phyloP scores from a whole-genome alignment of 108 stramenopile genomes.

The Stephanodiscus triporus region DNA sequence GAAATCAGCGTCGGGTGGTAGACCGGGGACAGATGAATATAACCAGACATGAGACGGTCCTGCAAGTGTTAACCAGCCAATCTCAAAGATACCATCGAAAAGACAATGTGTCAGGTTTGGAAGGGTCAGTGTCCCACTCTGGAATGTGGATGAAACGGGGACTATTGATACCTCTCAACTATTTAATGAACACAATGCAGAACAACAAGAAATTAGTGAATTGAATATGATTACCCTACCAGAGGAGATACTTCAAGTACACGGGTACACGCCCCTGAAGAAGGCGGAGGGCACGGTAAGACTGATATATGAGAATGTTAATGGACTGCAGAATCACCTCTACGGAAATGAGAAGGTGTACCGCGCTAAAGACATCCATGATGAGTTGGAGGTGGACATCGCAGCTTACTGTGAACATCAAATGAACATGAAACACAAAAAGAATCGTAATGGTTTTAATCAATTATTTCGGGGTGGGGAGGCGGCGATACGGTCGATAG shows the following conservation, averaged over 20 bases:
- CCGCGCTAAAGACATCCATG: not conserved
- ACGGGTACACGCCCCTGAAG: not conserved
- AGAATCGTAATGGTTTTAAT: conserved; percentile 1
- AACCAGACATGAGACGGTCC: not conserved
- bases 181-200: not conserved
- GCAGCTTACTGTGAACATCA: conserved; percentile 15
- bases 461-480: conserved; percentile 17
- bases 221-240: not conserved
- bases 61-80: not conserved
- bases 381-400: conserved; percentile 13
- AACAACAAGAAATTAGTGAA: not conserved
- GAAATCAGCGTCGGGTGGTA: not conserved
- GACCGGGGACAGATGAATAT: not conserved
- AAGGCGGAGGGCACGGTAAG: not conserved
- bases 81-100: not conserved
- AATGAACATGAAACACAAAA: conserved; percentile 10
- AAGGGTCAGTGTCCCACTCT: not conserved
- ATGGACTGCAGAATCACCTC: not conserved
- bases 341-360: not conserved
- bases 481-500: not conserved
- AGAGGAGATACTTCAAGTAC: not conserved
- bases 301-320: conserved; percentile 4
- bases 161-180: not conserved
- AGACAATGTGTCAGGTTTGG: not conserved
- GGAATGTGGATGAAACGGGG: not conserved